Conservation (phyloP, 2,329 filamentous ascomycete genomes). For the Pseudogymnoascus sp. region DNA sequence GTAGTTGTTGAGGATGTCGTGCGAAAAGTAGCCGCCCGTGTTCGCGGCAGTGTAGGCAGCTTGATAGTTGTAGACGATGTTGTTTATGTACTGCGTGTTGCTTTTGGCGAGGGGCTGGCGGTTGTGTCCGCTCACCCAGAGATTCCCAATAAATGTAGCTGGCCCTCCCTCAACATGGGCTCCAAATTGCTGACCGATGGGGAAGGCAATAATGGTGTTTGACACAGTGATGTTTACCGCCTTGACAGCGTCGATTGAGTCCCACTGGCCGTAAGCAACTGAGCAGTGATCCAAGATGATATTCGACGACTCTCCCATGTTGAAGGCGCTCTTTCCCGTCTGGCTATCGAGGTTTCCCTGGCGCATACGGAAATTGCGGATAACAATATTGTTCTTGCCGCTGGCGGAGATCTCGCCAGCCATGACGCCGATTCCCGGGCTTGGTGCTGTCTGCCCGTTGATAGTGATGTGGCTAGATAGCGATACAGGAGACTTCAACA, state of each 20-base stretch:
- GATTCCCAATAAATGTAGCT: slow-evolving; percentile 44
- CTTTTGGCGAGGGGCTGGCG: slow-evolving; percentile 50
- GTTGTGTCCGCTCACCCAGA: slow-evolving; percentile 51
- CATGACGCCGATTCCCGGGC: slow-evolving; percentile 35
- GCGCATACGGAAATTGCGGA: slow-evolving; percentile 47
- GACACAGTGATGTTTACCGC: slow-evolving; percentile 43
- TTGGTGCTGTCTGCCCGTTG: slow-evolving; percentile 39
- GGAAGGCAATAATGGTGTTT: slow-evolving; percentile 34
- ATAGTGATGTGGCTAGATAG: slow-evolving; percentile 37
- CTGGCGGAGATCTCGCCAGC: slow-evolving; percentile 17
- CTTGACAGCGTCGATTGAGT: slow-evolving; percentile 39
- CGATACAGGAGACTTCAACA: slow-evolving; percentile 35
- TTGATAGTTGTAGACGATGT: slow-evolving; percentile 47
- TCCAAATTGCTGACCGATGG: slow-evolving; percentile 43
- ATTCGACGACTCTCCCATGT: slow-evolving; percentile 42
- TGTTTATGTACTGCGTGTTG: slow-evolving; percentile 45
- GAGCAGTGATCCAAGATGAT: slow-evolving; percentile 51
- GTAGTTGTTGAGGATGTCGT: slow-evolving; percentile 49
- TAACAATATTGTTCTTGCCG: slow-evolving; percentile 35
- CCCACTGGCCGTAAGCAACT: slow-evolving; percentile 47
- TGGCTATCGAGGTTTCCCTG: slow-evolving; percentile 43
- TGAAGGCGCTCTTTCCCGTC: slow-evolving; percentile 44
- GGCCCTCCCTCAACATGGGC: slow-evolving; percentile 45
- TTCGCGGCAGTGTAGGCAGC: slow-evolving; percentile 48
- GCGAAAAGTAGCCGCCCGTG: slow-evolving; percentile 37